Evolutionary conservation across 345 rosid species (phyloP).

Genomic region (Eucalyptus tenuipes): DNA sequence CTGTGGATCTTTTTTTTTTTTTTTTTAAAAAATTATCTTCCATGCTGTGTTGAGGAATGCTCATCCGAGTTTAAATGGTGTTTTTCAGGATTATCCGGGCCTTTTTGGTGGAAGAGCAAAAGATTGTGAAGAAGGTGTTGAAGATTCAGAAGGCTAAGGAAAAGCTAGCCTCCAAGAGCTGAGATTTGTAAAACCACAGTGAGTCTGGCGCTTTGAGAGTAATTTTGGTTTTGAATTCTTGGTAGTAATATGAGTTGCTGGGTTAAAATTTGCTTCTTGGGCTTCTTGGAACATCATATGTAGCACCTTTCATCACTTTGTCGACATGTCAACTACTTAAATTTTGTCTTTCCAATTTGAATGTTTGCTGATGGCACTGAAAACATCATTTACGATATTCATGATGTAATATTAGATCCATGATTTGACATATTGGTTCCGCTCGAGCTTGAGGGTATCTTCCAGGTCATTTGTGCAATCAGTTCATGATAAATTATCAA

Average conservation of each 20-base stretch:
- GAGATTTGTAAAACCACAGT: not conserved
- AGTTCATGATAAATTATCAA: not conserved
- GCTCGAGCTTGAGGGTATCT: not conserved
- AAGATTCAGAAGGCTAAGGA: conserved; percentile 69
- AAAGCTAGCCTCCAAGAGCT: conserved; percentile 45
- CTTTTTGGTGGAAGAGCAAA: conserved; percentile 74
- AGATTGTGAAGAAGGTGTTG: conserved; percentile 75
- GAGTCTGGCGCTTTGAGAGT: not conserved
- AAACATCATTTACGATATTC: not conserved
- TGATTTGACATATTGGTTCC: not conserved
- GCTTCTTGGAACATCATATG: not conserved
- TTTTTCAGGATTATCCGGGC: conserved; percentile 53
- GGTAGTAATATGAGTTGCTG: conserved; percentile 3
- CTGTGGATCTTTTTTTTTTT: not conserved
- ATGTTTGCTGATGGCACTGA: not conserved
- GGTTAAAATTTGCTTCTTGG: not conserved
- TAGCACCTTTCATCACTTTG: not conserved
- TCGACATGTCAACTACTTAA: conserved; percentile 8
- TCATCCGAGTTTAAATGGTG: not conserved
- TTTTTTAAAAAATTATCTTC: not conserved
- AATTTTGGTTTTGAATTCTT: not conserved
- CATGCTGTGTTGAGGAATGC: not conserved
- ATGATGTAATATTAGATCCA: not conserved
- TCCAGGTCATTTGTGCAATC: not conserved
- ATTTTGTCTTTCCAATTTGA: not conserved